phyloP scores from a whole-genome alignment of 208 protist genomes.

The Trypanosoma lewisi region DNA sequence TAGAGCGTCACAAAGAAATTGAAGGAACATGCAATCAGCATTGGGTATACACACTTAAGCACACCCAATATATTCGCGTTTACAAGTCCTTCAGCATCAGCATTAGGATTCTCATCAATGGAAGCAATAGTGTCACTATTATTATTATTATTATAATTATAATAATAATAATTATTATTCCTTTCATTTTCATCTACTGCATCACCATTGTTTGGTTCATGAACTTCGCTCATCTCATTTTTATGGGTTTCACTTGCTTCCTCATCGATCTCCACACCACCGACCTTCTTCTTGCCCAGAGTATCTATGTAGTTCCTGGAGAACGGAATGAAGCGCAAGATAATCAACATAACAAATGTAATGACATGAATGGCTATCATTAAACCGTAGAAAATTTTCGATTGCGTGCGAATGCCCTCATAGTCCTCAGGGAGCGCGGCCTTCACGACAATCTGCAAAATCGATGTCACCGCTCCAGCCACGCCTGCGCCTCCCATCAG shows the following conservation, averaged over 20 bases:
- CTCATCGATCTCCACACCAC: not conserved
- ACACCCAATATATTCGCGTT: conserved; percentile 7
- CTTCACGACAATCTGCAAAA: conserved; percentile 63
- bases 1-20: conserved; percentile 58
- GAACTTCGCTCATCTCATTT: not conserved
- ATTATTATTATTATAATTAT: not conserved
- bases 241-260: not conserved
- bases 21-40: conserved; percentile 41
- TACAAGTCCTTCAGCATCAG: conserved; percentile 23
- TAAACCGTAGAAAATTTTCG: conserved; percentile 57
- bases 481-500: conserved; percentile 65
- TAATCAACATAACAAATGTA: conserved; percentile 37
- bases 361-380: conserved; percentile 35
- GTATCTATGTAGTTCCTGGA: conserved; percentile 35
- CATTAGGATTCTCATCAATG: not conserved
- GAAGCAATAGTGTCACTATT: not conserved
- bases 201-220: not conserved
- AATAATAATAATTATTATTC: not conserved
- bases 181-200: not conserved
- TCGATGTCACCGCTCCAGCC: conserved; percentile 41
- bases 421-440: conserved; percentile 33
- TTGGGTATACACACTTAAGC: conserved; percentile 29
- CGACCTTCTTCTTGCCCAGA: conserved; percentile 1
- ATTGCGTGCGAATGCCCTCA: conserved; percentile 35
- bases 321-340: conserved; percentile 47